These are phyloP conservation scores for Yarrowia phangngaensis DNA, from an alignment of 805 yeast genomes.

Conservation along the genomic window DNA sequence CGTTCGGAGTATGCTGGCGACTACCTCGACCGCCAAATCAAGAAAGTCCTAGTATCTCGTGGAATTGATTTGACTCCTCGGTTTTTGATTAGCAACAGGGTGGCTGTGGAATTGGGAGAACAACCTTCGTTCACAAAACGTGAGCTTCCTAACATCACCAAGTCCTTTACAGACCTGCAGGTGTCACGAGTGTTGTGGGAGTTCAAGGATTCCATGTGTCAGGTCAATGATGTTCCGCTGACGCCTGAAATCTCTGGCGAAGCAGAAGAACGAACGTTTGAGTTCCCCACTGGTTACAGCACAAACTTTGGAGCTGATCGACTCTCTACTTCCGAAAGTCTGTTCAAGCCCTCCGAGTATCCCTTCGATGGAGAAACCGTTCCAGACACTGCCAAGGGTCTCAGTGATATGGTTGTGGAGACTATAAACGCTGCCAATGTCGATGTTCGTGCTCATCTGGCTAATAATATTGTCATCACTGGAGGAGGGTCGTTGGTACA, in stretches of 20 bases:
- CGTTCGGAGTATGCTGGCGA: slow-evolving; percentile 68
- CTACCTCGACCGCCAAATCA: slow-evolving; percentile 55
- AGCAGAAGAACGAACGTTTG: slow-evolving; percentile 45
- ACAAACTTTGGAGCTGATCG: slow-evolving; percentile 59
- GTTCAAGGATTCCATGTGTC: slow-evolving; percentile 45
- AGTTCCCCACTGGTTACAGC: slow-evolving; percentile 59
- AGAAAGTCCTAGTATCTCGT: slow-evolving; percentile 42
- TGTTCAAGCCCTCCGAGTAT: slow-evolving; percentile 57
- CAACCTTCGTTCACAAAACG: slow-evolving; percentile 39
- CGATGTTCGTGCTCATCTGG: slow-evolving; percentile 83
- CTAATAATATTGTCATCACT: slow-evolving; percentile 81
- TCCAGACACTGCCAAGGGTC: slow-evolving; percentile 35
- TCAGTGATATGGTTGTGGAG: slow-evolving; percentile 58
- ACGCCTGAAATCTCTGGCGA: slow-evolving; percentile 36
- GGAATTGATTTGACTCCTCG: slow-evolving; percentile 44
- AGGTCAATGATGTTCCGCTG: slow-evolving; percentile 45
- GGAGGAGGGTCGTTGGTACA: slow-evolving; percentile 82
- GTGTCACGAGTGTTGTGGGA: slow-evolving; percentile 47
- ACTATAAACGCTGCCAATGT: slow-evolving; percentile 57
- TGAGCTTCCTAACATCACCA: slow-evolving; percentile 41
- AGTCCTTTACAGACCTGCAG: slow-evolving; percentile 55
- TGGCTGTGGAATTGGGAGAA: slow-evolving; percentile 36
- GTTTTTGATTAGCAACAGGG: slow-evolving; percentile 52
- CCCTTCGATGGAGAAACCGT: slow-evolving; percentile 32
- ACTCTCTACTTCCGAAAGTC: slow-evolving; percentile 61